Base-by-base conservation (phyloP, 2,329 filamentous ascomycete species). In the Penicillium griseofulvum region DNA sequence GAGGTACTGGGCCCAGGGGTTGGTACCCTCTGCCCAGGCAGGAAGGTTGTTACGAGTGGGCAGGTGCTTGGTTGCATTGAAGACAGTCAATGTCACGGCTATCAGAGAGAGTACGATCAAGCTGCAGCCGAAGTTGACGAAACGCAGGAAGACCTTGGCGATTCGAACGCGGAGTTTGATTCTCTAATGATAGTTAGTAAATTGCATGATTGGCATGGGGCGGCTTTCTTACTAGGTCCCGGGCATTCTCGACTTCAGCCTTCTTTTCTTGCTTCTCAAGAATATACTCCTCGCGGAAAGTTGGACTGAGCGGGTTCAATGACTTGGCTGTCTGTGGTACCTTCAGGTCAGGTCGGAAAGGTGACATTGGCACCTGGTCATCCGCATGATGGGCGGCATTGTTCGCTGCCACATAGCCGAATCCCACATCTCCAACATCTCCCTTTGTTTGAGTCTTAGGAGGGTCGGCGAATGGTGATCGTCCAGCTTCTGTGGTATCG, bases 41-140 rank as follows among this genome's bases (percentile, higher is more conserved):
- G 91, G 90, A 61, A 96, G 84, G 58, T 83, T 85, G 78, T 90
- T 96, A 62, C 93, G 85, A 14, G 84, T 69, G 33, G 91, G 85
- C 2, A 99, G 80, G 16, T 76, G 51, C 70, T 84, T 90, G 56
- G 94, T 97, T 47, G 91, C 84, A 73, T 94, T 91, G 84, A 99
- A 99, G 74, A 99, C 92, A 64, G 86, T 79, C 69, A 99, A 90
- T 4, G 90, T 91, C n/a, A 90, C 84, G 14, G 89, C 87, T 51
- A 99, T 80, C 84, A 99, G 93, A 59, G 91, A 82, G 55, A 99
- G 83, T 62, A 99, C 90, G 71, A 99, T 97, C 57, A 97, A 82
- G 73, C 90, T 93, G 81, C 94, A 99, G 74, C 90, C 91, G 75
- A 99, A 97, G 81, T 93, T 97, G 77, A 97, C 89, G 54, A 91